A percentile compares a stretch with the other conserved stretches of the same genome.
Evolutionary conservation across 2,329 filamentous ascomycete species (phyloP).

Genomic region (Cadophora sp.): DNA sequence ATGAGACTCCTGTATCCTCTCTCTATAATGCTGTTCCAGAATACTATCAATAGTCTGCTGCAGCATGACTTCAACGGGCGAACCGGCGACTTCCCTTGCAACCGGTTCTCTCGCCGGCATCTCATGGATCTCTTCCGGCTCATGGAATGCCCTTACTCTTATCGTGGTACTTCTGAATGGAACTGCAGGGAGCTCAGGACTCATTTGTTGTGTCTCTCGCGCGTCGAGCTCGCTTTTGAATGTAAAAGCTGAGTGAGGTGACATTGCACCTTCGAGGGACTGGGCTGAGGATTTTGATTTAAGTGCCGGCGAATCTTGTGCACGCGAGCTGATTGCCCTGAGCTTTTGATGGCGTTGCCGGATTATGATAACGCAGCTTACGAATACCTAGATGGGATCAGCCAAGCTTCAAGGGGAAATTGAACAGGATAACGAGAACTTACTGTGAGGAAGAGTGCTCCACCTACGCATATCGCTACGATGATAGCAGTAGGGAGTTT

Average conservation of each 20-base stretch:
- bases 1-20: constrained; percentile 1
- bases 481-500: constrained; percentile 6
- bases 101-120: constrained; percentile 12
- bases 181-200: neutral
- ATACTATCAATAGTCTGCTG: constrained; percentile 21
- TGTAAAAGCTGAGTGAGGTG: constrained; percentile 6
- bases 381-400: neutral
- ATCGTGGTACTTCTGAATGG: neutral
- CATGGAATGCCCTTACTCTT: neutral
- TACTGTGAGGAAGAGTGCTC: constrained; percentile 25
- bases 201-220: constrained; percentile 7
- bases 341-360: neutral
- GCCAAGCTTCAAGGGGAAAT: neutral
- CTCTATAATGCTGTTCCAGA: constrained; percentile 13
- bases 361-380: constrained; percentile 17
- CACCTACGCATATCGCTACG: constrained; percentile 22
- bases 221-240: constrained; percentile 23
- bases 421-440: neutral
- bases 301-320: neutral
- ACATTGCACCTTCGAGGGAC: neutral
- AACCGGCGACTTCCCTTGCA: constrained; percentile 6
- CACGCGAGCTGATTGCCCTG: neutral
- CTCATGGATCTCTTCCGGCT: constrained; percentile 15
- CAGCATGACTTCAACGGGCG: constrained; percentile 16
- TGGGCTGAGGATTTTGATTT: neutral